Conservation (phyloP, 1,139 yeast genomes). For the Geotrichum phurueaensis region DNA sequence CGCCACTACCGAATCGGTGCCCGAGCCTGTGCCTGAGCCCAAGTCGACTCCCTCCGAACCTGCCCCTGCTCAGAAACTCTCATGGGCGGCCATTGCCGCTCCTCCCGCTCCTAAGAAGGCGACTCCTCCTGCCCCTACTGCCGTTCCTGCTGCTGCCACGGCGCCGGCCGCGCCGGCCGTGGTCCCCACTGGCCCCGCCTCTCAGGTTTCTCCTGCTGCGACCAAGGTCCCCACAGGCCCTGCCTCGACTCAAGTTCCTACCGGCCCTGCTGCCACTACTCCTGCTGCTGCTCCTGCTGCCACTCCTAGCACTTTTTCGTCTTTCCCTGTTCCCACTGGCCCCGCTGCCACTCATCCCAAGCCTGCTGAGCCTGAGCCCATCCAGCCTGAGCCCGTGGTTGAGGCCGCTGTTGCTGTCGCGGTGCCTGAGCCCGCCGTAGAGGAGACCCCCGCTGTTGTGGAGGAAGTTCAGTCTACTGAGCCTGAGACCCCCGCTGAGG, state of each 20-base stretch:
- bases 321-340: constrained; percentile 17
- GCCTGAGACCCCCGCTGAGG: constrained; percentile 5
- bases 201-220: constrained; percentile 17
- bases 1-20: constrained; percentile 16
- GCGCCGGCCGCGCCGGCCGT: constrained; percentile 3
- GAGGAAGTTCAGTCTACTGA: constrained; percentile 18
- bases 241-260: constrained; percentile 12
- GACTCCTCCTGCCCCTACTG: constrained; percentile 13
- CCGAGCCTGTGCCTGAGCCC: constrained; percentile 21
- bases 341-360: constrained; percentile 16
- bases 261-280: constrained; percentile 16
- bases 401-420: background rate
- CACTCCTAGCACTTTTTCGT: background rate
- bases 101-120: constrained; percentile 16
- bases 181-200: constrained; percentile 16
- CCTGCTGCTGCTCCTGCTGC: constrained; percentile 3
- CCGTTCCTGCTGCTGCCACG: constrained; percentile 19
- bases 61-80: constrained; percentile 18
- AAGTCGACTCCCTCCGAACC: constrained; percentile 31
- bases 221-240: constrained; percentile 17
- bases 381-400: constrained; percentile 25
- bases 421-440: constrained; percentile 4
- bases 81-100: constrained; percentile 19
- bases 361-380: constrained; percentile 27
- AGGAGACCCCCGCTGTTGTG: constrained; percentile 11